A percentile compares a stretch with the other conserved stretches of the same genome.
phyloP scores from a whole-genome alignment of 257 asterid species.

The Echium plantagineum region DNA sequence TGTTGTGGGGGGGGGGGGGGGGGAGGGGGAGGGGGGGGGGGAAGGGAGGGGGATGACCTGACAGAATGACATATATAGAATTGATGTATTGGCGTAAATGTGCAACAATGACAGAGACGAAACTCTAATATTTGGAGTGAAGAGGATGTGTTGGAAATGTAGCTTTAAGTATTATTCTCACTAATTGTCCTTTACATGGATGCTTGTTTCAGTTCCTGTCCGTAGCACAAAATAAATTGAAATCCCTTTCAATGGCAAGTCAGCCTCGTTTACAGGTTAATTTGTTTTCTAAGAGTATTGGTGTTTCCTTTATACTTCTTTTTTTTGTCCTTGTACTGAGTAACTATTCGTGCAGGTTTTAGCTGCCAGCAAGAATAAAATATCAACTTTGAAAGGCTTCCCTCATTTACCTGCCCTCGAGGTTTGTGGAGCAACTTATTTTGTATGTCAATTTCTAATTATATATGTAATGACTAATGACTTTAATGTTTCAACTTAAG shows the following conservation, averaged over 20 bases:
- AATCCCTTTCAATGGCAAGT: slow-evolving; percentile 93
- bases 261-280: slow-evolving; percentile 96
- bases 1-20: background rate
- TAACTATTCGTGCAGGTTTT: slow-evolving; percentile 49
- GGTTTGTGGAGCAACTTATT: slow-evolving; percentile 42
- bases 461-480: no score
- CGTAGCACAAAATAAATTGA: slow-evolving; percentile 94
- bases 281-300: slow-evolving; percentile 17
- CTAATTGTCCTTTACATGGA: slow-evolving; percentile 4
- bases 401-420: slow-evolving; percentile 91
- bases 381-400: slow-evolving; percentile 94
- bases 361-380: slow-evolving; percentile 96
- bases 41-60: background rate
- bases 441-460: background rate
- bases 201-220: slow-evolving; percentile 67
- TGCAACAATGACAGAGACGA: background rate
- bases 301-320: background rate
- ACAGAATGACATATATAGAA: background rate
- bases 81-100: background rate
- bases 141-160: no score
- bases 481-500: no score
- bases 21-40: background rate
- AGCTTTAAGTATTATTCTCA: background rate
- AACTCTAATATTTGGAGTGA: no score
- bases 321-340: slow-evolving; percentile 6